Base-by-base conservation (phyloP, 2,329 filamentous ascomycete genomes). In the Sclerotinia borealis region DNA sequence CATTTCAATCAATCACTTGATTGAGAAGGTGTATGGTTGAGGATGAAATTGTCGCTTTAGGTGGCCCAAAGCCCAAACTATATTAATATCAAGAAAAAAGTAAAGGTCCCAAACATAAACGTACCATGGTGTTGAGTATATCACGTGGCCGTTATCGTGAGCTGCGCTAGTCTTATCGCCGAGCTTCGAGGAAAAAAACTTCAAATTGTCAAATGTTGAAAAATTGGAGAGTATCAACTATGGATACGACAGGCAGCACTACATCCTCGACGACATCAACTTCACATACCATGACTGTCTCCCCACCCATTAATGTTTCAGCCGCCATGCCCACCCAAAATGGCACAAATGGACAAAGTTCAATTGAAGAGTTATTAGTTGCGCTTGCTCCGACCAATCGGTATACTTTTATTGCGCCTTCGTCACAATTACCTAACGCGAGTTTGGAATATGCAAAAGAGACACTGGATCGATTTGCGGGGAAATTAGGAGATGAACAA, bases 401-500 rank as follows among this genome's bases (percentile, higher is more conserved):
- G 61, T 68, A 74, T 64, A 75, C 77, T 31, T 96, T 96, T 73
- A 80, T 97, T n/a, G 87, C 89, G 67, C 92, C 93, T 5, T 80
- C 85, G 3, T 72, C 82, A 9, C 77, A 84, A 27, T 80, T 96
- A 37, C 85, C 91, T 51, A 82, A 83, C 37, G 85, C 88, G 3
- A 87, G 91, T 22, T 79, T 95, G 27, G 83, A 85, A 63, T 84
- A 92, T 59, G 87, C 90, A n/a, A 96, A 96, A 77, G 80, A 85
- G 47, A 90, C 88, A 5, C 80, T 97, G 9, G 92, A 96, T 72
- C 84, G 85, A 4, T 85, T 96, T 67, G 92, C 93, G 2, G 81
- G 82, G 1, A 86, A 86, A 62, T 81, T 96, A 37, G 87, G 87
- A 69, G 85, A 91, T 66, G 83, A 88, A 69, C 92, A 96, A 75